Percentiles rank a stretch among this genome's conserved stretches.
These are phyloP conservation scores for Micromonas pusilla DNA, from an alignment of 139 green algal genomes.

Conservation along the genomic window DNA sequence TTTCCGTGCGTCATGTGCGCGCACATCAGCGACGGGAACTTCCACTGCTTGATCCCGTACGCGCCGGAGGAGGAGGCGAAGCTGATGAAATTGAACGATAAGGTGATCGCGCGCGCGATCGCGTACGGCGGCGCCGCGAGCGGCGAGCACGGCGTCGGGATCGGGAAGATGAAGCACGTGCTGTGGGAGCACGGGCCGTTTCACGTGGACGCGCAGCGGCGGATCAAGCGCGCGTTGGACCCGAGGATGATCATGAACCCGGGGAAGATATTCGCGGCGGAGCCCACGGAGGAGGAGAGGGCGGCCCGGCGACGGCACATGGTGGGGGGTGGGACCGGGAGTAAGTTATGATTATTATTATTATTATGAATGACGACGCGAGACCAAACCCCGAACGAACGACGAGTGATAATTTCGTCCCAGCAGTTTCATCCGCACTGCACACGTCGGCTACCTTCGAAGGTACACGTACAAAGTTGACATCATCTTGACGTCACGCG, in stretches of 20 bases:
- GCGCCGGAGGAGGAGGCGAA: not conserved
- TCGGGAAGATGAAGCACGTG: conserved; percentile 28
- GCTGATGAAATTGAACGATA: conserved; percentile 6
- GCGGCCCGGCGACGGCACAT: not conserved
- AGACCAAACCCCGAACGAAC: no score
- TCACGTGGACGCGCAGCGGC: conserved; percentile 12
- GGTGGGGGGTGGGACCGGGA: not conserved
- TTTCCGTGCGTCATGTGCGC: conserved; percentile 31
- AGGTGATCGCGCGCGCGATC: conserved; percentile 26
- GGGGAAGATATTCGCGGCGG: conserved; percentile 17
- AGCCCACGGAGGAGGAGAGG: not conserved
- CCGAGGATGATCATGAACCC: conserved; percentile 30
- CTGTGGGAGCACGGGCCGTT: conserved; percentile 17
- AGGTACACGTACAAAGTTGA: no score
- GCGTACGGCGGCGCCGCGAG: conserved; percentile 2
- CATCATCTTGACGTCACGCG: no score
- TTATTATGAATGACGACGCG: no score
- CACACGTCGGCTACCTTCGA: no score
- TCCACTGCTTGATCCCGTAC: conserved; percentile 30
- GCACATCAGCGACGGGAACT: conserved; percentile 34
- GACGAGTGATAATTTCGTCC: no score
- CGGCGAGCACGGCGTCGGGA: conserved; percentile 35
- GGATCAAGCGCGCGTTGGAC: conserved; percentile 29
- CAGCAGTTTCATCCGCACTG: no score
- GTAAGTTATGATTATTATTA: not conserved